Evolutionary conservation across 495 filamentous ascomycete species (phyloP).

Genomic region (Neurospora sp.): DNA sequence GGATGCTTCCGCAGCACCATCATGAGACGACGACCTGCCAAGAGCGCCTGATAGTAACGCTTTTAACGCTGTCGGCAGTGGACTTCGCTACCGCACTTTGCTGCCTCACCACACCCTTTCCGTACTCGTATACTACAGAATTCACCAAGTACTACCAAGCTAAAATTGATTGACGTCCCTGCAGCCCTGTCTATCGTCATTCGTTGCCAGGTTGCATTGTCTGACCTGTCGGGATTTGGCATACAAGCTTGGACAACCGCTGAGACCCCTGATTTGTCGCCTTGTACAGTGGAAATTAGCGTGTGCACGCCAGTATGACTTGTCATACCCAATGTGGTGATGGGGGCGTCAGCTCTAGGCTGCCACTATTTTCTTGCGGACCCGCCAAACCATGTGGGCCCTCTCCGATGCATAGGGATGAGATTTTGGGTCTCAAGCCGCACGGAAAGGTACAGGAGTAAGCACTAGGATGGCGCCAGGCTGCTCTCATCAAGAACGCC

Average conservation of each 20-base stretch:
- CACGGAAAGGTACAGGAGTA: too few species aligned
- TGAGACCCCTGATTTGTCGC: neutral
- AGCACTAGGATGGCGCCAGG: neutral
- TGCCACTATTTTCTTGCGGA: neutral
- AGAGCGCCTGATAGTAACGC: neutral
- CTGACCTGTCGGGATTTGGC: neutral
- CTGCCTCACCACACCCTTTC: neutral
- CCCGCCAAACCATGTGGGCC: neutral
- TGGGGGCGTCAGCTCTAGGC: neutral
- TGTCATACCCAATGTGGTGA: neutral
- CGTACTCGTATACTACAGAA: neutral
- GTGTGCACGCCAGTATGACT: neutral
- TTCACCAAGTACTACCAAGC: neutral
- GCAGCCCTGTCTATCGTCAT: neutral
- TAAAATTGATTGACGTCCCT: neutral
- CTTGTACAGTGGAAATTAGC: neutral
- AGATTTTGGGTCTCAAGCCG: too few species aligned
- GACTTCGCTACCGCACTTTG: neutral
- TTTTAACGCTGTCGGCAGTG: neutral
- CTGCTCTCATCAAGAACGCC: neutral
- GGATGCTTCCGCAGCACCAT: slow-evolving; percentile 15
- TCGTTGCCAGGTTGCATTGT: neutral
- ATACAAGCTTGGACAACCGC: neutral
- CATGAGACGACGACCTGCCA: slow-evolving; percentile 16
- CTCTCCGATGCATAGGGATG: too few species aligned